Base-by-base conservation (phyloP, 768 basidiomycete genomes). In the Mycena floridula region DNA sequence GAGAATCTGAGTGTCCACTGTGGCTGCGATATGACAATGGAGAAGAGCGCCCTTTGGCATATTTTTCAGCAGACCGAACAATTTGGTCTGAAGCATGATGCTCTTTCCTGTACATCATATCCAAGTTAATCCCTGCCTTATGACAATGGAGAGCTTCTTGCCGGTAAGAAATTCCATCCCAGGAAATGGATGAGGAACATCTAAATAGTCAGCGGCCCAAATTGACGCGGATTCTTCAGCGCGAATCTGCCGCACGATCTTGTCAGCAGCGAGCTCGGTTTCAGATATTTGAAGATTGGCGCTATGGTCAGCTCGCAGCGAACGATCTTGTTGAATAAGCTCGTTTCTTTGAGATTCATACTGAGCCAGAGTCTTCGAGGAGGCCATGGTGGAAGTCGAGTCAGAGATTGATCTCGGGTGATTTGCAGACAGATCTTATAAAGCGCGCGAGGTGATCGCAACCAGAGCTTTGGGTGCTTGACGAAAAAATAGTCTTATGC, bases 31-130 rank as follows among this genome's bases (percentile, higher is more conserved):
- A 56, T 89, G 87, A 0, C 70, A 77, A 51, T 89, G 86, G 12
- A 90, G 65, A 3, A 89, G 67, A 1, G 74, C 84, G 30, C 87
- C 88, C 61, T 89, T 89, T 2, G 87, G 87, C 83, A 89, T 86
- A 82, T 85, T 46, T 20, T 65, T 70, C 45, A 89, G 53, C 23
- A 86, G 68, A 28, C 75, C 54, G 52, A 85, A 88, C 23, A 89
- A 57, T 47, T 66, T 66, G 0, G 85, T 87, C 51, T 72, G 70
- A 45, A 76, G 59, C 28, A 88, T 84, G 36, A 81, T 70, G 36
- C 55, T 59, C 53, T 71, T 74, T 35, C 79, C 79, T 81, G 51
- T 23, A 40, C 9, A 26, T 20, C 36, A 43, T 42, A 6, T 24
- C 25, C 32, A 32, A 20, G 12, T 37, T 26, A 1, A 30, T 24